Percentiles rank a stretch among this genome's conserved stretches.
phyloP scores from a whole-genome alignment of 2,329 filamentous ascomycete species.

The Endocalyx cinctus region DNA sequence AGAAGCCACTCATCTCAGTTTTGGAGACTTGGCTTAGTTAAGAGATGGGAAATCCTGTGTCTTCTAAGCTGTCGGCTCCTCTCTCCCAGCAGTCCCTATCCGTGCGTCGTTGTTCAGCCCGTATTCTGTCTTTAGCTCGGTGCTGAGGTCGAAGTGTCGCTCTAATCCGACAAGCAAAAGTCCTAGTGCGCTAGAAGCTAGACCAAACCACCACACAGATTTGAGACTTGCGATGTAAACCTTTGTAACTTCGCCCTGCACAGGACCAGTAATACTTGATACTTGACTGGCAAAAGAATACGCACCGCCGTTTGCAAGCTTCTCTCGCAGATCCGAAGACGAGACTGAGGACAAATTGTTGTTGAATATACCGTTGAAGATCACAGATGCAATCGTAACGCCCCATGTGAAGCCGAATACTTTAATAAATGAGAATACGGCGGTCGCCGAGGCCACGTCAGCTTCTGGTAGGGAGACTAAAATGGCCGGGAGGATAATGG shows the following conservation, averaged over 20 bases:
- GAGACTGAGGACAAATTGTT: not conserved
- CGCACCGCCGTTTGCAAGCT: not conserved
- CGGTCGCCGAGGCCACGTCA: constrained; percentile 24
- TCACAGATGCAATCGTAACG: constrained; percentile 30
- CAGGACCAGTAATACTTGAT: no score
- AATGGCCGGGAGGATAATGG: constrained; percentile 31
- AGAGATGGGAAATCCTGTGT: no score
- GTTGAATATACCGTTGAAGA: constrained; percentile 23
- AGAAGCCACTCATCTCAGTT: no score
- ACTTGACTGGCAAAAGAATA: not conserved
- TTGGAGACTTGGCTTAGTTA: no score
- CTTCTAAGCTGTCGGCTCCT: no score
- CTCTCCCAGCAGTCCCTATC: no score
- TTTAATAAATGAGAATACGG: constrained; percentile 32
- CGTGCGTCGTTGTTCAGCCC: no score
- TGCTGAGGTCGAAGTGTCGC: constrained; percentile 2
- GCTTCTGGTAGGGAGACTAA: constrained; percentile 25
- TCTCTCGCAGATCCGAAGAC: not conserved
- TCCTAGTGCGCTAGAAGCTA: constrained; percentile 1
- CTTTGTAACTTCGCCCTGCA: constrained; percentile 3
- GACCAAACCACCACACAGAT: constrained; percentile 7
- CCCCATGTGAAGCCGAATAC: constrained; percentile 36
- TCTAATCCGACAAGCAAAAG: constrained; percentile 3
- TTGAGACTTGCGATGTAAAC: constrained; percentile 6
- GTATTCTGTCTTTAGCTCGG: constrained; percentile 8